phyloP scores from a whole-genome alignment of 495 filamentous ascomycete genomes.

The Lepidopterella palustris region DNA sequence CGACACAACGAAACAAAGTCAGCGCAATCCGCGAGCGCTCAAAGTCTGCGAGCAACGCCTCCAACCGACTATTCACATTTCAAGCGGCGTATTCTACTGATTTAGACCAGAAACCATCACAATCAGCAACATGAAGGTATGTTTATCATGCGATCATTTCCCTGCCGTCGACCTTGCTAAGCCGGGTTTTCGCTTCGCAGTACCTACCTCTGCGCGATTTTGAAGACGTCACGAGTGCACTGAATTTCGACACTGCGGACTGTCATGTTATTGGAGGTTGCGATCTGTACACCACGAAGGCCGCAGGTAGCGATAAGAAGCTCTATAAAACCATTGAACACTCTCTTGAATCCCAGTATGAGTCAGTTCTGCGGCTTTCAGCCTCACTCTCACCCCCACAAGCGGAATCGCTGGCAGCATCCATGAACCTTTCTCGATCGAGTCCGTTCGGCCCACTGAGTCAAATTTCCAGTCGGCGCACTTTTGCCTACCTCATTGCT shows the following conservation, averaged over 20 bases:
- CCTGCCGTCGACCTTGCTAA: neutral
- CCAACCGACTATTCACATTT: neutral
- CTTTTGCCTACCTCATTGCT: constrained; percentile 92
- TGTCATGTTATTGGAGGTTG: constrained; percentile 84
- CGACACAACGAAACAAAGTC: constrained; percentile 16
- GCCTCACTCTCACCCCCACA: constrained; percentile 75
- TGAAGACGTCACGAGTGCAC: constrained; percentile 76
- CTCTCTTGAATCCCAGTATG: constrained; percentile 81
- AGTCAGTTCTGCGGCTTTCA: constrained; percentile 73
- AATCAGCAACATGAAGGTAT: constrained; percentile 31
- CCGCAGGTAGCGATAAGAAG: constrained; percentile 89
- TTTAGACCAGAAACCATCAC: neutral
- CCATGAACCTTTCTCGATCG: constrained; percentile 70
- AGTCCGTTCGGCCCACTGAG: constrained; percentile 87
- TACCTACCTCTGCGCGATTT: constrained; percentile 86
- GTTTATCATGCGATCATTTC: constrained; percentile 1
- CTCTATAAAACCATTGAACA: constrained; percentile 91
- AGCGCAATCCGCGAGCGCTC: constrained; percentile 6
- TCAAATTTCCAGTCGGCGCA: constrained; percentile 78
- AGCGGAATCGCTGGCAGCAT: constrained; percentile 43
- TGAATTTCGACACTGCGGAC: constrained; percentile 91
- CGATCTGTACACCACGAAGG: constrained; percentile 96
- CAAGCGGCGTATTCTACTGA: neutral
- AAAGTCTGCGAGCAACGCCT: neutral
- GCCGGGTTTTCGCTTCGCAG: constrained; percentile 40